phyloP scores from a whole-genome alignment of 768 basidiomycete genomes.

The Suillus discolor region DNA sequence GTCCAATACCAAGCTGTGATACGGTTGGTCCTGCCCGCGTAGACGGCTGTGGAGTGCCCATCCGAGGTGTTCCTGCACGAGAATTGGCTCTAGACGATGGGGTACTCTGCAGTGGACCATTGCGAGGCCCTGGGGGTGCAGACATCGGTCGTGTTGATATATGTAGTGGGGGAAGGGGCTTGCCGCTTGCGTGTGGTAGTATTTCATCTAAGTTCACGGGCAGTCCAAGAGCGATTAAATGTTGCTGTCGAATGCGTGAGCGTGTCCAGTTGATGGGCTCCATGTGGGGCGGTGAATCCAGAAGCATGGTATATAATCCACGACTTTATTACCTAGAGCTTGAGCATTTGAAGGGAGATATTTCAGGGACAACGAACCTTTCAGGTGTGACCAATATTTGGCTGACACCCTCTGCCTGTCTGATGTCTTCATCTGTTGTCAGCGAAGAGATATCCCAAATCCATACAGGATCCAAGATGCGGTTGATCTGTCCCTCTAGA shows the following conservation, averaged over 20 bases:
- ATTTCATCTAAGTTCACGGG: constrained; percentile 96
- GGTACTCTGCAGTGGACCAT: constrained; percentile 32
- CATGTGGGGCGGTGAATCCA: constrained; percentile 71
- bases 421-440: constrained; percentile 70
- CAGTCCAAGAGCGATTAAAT: constrained; percentile 88
- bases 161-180: constrained; percentile 75
- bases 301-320: constrained; percentile 69
- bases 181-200: constrained; percentile 64
- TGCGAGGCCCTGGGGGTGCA: constrained; percentile 68
- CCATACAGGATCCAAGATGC: constrained; percentile 71
- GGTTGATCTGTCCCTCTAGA: constrained; percentile 63
- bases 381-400: constrained; percentile 77
- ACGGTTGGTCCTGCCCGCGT: constrained; percentile 30
- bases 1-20: constrained; percentile 61
- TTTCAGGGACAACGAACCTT: constrained; percentile 52
- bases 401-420: constrained; percentile 77
- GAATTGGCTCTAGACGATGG: constrained; percentile 44
- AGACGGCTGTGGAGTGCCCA: constrained; percentile 48
- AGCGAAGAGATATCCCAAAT: constrained; percentile 49
- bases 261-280: constrained; percentile 95
- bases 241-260: constrained; percentile 87
- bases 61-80: constrained; percentile 51
- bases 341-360: constrained; percentile 25
- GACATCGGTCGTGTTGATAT: constrained; percentile 84
- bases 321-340: constrained; percentile 52